Evolutionary conservation across 306 rosid genomes (phyloP).

Genomic region (Cyamopsis tetragonoloba): DNA sequence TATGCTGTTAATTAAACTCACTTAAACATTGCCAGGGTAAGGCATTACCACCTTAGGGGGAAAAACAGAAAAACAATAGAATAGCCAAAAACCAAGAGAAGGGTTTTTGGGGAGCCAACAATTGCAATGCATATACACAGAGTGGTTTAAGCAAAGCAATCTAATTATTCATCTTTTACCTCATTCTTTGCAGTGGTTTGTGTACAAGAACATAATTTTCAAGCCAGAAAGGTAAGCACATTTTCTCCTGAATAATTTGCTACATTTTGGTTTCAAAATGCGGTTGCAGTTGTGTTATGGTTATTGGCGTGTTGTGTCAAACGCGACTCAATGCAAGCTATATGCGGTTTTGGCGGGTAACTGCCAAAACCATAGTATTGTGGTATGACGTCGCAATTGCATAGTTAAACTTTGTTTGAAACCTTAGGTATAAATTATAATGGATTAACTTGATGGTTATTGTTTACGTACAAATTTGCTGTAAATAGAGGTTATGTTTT

Average conservation of each 20-base stretch:
- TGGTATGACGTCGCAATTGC: too few relatives aligned
- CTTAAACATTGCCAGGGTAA: neutral
- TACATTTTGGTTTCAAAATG: neutral
- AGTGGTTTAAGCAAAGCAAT: neutral
- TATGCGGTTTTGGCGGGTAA: too few relatives aligned
- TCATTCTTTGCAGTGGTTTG: slow-evolving; percentile 69
- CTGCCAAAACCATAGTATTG: too few relatives aligned
- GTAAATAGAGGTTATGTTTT: neutral
- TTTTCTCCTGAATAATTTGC: slow-evolving; percentile 2
- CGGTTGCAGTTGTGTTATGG: too few relatives aligned
- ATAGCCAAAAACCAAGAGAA: neutral
- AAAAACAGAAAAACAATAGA: neutral
- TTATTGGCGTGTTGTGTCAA: too few relatives aligned
- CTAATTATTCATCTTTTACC: neutral
- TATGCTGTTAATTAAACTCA: neutral
- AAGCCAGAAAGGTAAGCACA: slow-evolving; percentile 70
- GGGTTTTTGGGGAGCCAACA: neutral
- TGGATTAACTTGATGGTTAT: neutral
- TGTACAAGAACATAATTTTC: slow-evolving; percentile 64
- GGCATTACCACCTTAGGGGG: neutral
- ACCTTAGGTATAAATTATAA: too few relatives aligned
- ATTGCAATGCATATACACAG: neutral
- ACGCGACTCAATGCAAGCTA: too few relatives aligned
- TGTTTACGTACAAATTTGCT: neutral
- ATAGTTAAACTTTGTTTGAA: too few relatives aligned